Evolutionary conservation across 805 yeast species (phyloP), one percentile per base, ranked within the genome.

Genomic region (Ogataea pignaliae): DNA sequence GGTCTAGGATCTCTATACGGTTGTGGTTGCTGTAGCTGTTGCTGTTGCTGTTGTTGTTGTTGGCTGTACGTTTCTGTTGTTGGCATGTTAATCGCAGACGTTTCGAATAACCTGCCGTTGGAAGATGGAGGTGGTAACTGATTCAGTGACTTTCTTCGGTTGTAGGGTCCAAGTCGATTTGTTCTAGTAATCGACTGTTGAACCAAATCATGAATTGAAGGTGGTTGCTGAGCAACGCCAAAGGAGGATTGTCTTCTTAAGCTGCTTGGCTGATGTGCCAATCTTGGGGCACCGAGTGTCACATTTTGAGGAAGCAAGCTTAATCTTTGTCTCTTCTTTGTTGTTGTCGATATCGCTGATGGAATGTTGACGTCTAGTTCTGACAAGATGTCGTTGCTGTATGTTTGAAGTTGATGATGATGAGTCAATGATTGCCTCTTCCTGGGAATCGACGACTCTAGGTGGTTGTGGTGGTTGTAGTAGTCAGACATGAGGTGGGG

Each of bases 1-100:
- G 96, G 96, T 41, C 97, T 71, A 29, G 85, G 83, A 64, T 88
- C 96, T 50, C 51, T 50, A 21, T 35, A 40, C 5, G 14, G 38
- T 13, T 17, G 42, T 15, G 34, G 38, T 17, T 29, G 14, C 7
- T 21, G 26, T 21, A 7, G 48, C 29, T 13, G 43, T 34, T 28
- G 42, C 16, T 37, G 32, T 26, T 12, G 42, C 28, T 28, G 26
- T 29, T 5, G 17, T 28, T 10, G 36, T 17, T 36, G 29, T 31
- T 13, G 21, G 21, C 9, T 30, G 18, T 8, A 21, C 26, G 7
- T 21, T 21, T 21, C 41, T 33, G 38, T 44, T 5, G 52, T 45
- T 14, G 55, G 52, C 3, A 54, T 49, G 40, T 47, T 46, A 17
- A 49, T 42, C 17, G 45, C 50, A 2, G 59, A 52, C 37, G 46